Conservation (phyloP, 768 basidiomycete genomes). For the Kwoniella botswanensis region DNA sequence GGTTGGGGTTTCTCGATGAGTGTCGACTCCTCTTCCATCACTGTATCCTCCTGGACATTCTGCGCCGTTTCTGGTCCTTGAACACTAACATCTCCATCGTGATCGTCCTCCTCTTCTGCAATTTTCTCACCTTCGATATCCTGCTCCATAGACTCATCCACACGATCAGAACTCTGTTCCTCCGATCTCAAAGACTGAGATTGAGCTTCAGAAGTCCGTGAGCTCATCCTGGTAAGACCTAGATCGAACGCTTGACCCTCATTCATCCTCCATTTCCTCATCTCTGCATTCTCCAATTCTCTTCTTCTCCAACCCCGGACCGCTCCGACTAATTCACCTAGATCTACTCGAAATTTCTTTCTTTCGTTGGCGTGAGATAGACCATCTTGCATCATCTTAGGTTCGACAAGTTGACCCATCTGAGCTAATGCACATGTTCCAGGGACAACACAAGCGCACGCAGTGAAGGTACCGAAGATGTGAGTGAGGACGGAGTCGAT, state of each 20-base stretch:
- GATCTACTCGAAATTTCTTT: slow-evolving; percentile 34
- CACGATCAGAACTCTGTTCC: not conserved
- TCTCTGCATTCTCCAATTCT: slow-evolving; percentile 47
- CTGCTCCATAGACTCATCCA: slow-evolving; percentile 14
- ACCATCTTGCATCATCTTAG: slow-evolving; percentile 28
- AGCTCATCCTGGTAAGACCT: slow-evolving; percentile 16
- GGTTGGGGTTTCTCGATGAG: not conserved
- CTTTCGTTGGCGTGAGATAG: slow-evolving; percentile 29
- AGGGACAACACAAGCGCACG: slow-evolving; percentile 54
- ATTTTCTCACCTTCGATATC: not conserved
- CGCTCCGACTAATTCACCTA: slow-evolving; percentile 54
- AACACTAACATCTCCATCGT: not conserved
- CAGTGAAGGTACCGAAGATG: slow-evolving; percentile 50
- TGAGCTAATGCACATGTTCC: slow-evolving; percentile 53
- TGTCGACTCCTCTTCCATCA: not conserved
- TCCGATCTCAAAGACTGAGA: not conserved
- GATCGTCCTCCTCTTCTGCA: not conserved
- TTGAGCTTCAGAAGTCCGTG: slow-evolving; percentile 8
- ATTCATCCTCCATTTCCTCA: slow-evolving; percentile 26
- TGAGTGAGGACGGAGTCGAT: slow-evolving; percentile 50
- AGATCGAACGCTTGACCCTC: slow-evolving; percentile 12
- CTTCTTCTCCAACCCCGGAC: slow-evolving; percentile 54
- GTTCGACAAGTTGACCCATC: slow-evolving; percentile 48
- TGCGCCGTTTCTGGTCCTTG: not conserved
- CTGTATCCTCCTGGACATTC: not conserved